Base-by-base conservation (phyloP, 1,284 basidiomycete species). In the Cutaneotrichosporon mucoides region DNA sequence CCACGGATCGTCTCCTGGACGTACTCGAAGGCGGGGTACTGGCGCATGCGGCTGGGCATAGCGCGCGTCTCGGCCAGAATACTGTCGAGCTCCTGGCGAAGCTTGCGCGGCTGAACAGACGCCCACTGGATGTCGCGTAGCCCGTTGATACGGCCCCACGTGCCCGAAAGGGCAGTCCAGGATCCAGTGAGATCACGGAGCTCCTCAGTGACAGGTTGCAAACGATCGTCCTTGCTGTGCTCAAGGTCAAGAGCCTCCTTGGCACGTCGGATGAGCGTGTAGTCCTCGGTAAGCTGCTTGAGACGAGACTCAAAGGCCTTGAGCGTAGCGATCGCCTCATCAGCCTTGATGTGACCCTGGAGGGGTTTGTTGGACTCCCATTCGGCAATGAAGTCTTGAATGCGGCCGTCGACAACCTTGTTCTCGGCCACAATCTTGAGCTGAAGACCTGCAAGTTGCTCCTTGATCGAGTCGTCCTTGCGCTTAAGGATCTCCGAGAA, bases 341-440 rank as follows among this genome's bases (percentile, higher is more conserved):
- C 95, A 2, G 94, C 92, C 66, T 92, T 90, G 83, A 98, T 87
- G 77, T 85, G 90, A 52, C 96, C 96, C 77, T 97, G 92, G 5
- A 99, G 92, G 0, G 96, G 96, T 69, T 79, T 79, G 69, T 68
- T 74, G 5, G 63, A 41, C 76, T 98, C 93, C 96, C 96, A 99
- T 73, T 98, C 96, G 57, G 83, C 79, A 45, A 96, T 83, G 61
- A 95, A 85, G 71, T 94, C 89, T 72, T 86, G 88, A 71, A 95
- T 92, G 81, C 89, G 92, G 76, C 92, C 90, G 80, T 94, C 90
- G 2, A 97, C 86, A 57, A 97, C 93, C 81, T 95, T 96, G 82
- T 98, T 96, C 76, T 99, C 93, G 2, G 95, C 94, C 13, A 95
- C 90, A 73, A 99, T 96, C 84, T 99, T 99, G 68, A 97, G 83